Percentiles rank a stretch among this genome's conserved stretches.
phyloP scores from a whole-genome alignment of 2,329 filamentous ascomycete species.

The Phaeosphaeriaceae sp. region DNA sequence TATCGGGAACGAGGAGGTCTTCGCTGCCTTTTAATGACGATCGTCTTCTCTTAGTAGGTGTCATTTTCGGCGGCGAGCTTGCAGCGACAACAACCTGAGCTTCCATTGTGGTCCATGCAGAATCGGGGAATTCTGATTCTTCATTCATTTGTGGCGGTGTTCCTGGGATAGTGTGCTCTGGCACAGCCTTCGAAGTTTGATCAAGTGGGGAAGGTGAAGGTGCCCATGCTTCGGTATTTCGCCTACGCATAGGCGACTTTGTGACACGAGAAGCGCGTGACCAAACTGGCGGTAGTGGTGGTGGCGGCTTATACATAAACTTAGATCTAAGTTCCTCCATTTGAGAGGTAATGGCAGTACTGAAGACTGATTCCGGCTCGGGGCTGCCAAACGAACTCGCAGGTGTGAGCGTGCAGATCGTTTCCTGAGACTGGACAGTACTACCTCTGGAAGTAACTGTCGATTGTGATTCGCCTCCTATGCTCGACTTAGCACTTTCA shows the following conservation, averaged over 20 bases:
- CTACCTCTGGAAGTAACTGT: slow-evolving; percentile 31
- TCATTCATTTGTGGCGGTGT: slow-evolving; percentile 12
- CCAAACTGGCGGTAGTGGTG: slow-evolving; percentile 1
- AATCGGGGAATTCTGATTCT: slow-evolving; percentile 25
- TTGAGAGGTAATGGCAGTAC: slow-evolving; percentile 34
- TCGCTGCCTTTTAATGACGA: slow-evolving; percentile 52
- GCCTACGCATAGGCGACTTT: slow-evolving; percentile 12
- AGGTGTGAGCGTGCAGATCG: slow-evolving; percentile 36
- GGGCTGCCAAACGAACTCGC: slow-evolving; percentile 39
- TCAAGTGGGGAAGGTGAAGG: slow-evolving; percentile 13
- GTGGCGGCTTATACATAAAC: slow-evolving; percentile 33
- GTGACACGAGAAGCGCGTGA: slow-evolving; percentile 1
- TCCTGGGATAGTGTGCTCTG: slow-evolving; percentile 12
- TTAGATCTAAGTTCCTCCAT: slow-evolving; percentile 39
- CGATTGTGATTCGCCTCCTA: slow-evolving; percentile 35
- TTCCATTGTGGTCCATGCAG: slow-evolving; percentile 36
- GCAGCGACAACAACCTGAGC: slow-evolving; percentile 42
- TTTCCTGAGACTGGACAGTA: slow-evolving; percentile 34
- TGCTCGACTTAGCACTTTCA: slow-evolving; percentile 26
- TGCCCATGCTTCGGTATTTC: slow-evolving; percentile 11
- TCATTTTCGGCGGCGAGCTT: slow-evolving; percentile 31
- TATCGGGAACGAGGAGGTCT: slow-evolving; percentile 55
- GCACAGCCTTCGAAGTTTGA: not conserved
- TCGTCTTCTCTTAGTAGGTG: slow-evolving; percentile 24
- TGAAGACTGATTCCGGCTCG: slow-evolving; percentile 34